Evolutionary conservation across 2,329 filamentous ascomycete species (phyloP).

Genomic region (Phaeomoniella chlamydospora): DNA sequence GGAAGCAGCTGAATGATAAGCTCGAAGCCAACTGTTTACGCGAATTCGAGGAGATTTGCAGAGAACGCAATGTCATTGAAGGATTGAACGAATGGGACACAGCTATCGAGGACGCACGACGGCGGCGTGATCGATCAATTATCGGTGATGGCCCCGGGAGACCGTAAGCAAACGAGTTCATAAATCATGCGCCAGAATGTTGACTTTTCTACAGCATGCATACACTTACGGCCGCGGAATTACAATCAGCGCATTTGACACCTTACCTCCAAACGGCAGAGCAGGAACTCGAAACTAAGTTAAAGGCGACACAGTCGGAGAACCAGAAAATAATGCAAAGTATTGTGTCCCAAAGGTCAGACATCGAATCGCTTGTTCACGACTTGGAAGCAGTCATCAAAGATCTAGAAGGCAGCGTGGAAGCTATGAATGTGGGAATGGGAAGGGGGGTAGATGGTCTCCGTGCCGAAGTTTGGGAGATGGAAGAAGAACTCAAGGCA

Average conservation of each 20-base stretch:
- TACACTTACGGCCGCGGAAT: slow-evolving; percentile 38
- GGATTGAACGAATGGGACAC: slow-evolving; percentile 47
- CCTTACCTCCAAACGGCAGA: slow-evolving; percentile 39
- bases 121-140: slow-evolving; percentile 28
- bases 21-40: slow-evolving; percentile 41
- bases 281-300: slow-evolving; percentile 30
- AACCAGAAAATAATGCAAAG: slow-evolving; percentile 38
- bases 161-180: slow-evolving; percentile 4
- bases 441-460: slow-evolving; percentile 14
- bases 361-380: slow-evolving; percentile 40
- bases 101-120: slow-evolving; percentile 42
- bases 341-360: slow-evolving; percentile 37
- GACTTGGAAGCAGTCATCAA: slow-evolving; percentile 40
- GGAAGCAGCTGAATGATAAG: slow-evolving; percentile 43
- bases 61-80: slow-evolving; percentile 39
- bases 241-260: slow-evolving; percentile 44
- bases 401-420: slow-evolving; percentile 39
- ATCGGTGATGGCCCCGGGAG: slow-evolving; percentile 7
- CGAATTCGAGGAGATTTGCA: slow-evolving; percentile 47
- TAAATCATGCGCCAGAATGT: neutral
- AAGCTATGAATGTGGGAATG: slow-evolving; percentile 21
- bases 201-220: slow-evolving; percentile 32
- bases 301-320: slow-evolving; percentile 33
- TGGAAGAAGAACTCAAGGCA: slow-evolving; percentile 25
- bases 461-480: slow-evolving; percentile 25